These are phyloP conservation scores for Pleochaeta shiraiana DNA, from an alignment of 2,329 filamentous ascomycete genomes.

Conservation along the genomic window DNA sequence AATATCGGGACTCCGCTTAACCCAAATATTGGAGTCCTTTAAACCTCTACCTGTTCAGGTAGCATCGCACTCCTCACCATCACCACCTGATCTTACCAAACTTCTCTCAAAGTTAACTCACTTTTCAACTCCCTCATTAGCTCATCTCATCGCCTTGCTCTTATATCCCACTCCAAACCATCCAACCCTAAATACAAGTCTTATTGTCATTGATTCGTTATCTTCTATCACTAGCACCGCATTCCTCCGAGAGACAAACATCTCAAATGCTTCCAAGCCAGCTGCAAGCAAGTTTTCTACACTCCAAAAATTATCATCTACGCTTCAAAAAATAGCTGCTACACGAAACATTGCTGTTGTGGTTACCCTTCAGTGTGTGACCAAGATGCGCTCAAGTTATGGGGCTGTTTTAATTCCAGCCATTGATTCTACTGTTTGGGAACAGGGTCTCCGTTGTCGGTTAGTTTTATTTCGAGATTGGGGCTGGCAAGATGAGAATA, in stretches of 20 bases:
- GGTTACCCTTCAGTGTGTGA: constrained; percentile 58
- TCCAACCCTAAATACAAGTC: constrained; percentile 36
- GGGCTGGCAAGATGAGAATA: constrained; percentile 36
- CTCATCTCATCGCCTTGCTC: constrained; percentile 50
- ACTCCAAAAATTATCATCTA: constrained; percentile 41
- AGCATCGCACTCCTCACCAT: constrained; percentile 4
- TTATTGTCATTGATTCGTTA: constrained; percentile 60
- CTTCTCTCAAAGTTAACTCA: constrained; percentile 37
- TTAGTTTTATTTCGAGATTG: constrained; percentile 65
- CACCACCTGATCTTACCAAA: constrained; percentile 12
- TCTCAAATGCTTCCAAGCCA: constrained; percentile 10
- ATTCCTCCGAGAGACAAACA: constrained; percentile 41
- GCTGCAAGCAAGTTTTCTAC: constrained; percentile 20
- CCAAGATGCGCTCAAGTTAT: constrained; percentile 47
- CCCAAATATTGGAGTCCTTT: constrained; percentile 21
- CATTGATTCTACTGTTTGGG: constrained; percentile 59
- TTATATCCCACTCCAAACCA: constrained; percentile 41
- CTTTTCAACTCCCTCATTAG: constrained; percentile 33
- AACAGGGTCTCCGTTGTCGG: constrained; percentile 50
- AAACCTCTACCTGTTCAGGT: constrained; percentile 5
- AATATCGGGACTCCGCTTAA: constrained; percentile 26
- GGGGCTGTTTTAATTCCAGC: constrained; percentile 52
- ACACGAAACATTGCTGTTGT: constrained; percentile 52
- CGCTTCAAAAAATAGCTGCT: constrained; percentile 54
- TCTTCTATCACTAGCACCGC: constrained; percentile 57